Evolutionary conservation across 2,329 filamentous ascomycete genomes (phyloP).

Genomic region (Fusarium fujikuroi): DNA sequence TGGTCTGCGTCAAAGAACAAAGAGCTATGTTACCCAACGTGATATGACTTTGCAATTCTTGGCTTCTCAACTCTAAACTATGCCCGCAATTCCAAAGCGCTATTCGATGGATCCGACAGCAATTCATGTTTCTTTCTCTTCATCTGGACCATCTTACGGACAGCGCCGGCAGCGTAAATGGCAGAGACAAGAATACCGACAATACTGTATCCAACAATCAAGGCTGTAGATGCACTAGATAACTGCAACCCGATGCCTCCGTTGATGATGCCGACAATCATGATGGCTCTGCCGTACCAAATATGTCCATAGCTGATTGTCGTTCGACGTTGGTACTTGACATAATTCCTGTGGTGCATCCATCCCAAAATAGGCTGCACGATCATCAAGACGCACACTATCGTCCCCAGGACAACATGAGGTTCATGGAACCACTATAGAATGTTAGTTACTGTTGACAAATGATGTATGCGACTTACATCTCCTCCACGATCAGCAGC

Average conservation of each 20-base stretch:
- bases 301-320: not conserved
- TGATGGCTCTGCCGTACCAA: not conserved
- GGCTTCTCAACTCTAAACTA: not conserved
- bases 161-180: not conserved
- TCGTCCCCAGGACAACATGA: not conserved
- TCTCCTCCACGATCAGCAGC: conserved; percentile 2
- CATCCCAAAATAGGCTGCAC: not conserved
- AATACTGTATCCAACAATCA: not conserved
- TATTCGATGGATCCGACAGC: not conserved
- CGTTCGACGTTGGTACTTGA: not conserved
- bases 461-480: not conserved
- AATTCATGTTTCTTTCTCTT: not conserved
- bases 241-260: not conserved
- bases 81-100: not conserved
- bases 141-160: not conserved
- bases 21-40: not conserved
- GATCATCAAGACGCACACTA: not conserved
- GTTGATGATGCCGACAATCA: not conserved
- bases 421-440: not conserved
- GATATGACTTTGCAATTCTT: not conserved
- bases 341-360: not conserved
- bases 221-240: not conserved
- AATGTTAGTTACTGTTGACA: not conserved
- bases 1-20: not conserved
- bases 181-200: not conserved